Evolutionary conservation across 106 monocot species (phyloP).

Genomic region (Dioscorea zingiberensis): DNA sequence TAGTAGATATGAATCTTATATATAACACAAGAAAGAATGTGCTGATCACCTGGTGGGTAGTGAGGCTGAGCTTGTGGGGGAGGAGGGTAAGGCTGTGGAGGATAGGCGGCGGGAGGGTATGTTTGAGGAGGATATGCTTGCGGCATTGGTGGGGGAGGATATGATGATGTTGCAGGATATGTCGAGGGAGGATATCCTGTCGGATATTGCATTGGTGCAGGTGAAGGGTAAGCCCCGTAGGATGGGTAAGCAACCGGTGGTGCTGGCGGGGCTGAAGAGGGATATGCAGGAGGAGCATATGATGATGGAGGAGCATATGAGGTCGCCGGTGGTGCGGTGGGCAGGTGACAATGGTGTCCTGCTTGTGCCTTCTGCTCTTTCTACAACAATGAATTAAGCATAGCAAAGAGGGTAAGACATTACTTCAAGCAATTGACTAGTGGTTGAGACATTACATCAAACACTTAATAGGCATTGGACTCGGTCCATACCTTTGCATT

Average conservation of each 20-base stretch:
- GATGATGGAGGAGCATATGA: conserved; percentile 1
- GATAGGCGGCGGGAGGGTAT: conserved; percentile 19
- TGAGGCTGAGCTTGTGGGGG: conserved; percentile 25
- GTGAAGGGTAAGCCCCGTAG: conserved; percentile 6
- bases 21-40: background rate
- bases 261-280: background rate
- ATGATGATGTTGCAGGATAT: conserved; percentile 7
- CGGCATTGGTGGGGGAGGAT: background rate
- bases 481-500: conserved; percentile 35
- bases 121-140: conserved; percentile 15
- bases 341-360: background rate
- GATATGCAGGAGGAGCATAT: conserved; percentile 2
- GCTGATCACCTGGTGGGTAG: conserved; percentile 35
- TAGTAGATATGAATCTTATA: no score
- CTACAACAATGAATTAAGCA: background rate
- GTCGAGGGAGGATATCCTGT: conserved; percentile 8
- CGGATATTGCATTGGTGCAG: conserved; percentile 2
- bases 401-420: background rate
- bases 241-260: background rate
- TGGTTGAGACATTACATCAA: background rate
- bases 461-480: background rate
- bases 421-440: background rate
- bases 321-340: background rate
- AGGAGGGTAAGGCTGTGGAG: conserved; percentile 37
- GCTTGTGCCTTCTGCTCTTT: conserved; percentile 11